A percentile compares a stretch with the other conserved stretches of the same genome.
Conservation (phyloP, 2,329 filamentous ascomycete species). For the Phialophora verrucosa region DNA sequence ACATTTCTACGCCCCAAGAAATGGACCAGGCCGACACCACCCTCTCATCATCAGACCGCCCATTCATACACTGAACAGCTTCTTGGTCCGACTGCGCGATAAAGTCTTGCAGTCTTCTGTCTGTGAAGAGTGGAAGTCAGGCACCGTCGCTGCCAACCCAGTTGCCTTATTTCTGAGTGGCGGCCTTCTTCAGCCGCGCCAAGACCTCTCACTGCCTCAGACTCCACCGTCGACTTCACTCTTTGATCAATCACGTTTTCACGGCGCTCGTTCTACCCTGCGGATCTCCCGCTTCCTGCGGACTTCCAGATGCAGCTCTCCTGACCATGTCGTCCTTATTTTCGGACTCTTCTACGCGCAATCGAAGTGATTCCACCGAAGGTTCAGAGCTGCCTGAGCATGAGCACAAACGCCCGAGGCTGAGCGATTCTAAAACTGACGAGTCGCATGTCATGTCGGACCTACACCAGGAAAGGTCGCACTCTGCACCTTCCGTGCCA, state of each 20-base stretch:
- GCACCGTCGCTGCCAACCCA: conserved; percentile 9
- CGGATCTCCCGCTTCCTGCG: conserved; percentile 14
- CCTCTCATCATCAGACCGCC: conserved; percentile 17
- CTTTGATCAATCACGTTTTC: conserved; percentile 11
- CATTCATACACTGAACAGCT: conserved; percentile 19
- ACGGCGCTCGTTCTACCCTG: conserved; percentile 14
- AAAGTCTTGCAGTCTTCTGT: background rate
- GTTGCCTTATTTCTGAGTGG: conserved; percentile 31
- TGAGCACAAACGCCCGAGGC: conserved; percentile 40
- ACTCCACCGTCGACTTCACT: conserved; percentile 25
- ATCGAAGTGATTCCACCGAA: conserved; percentile 38
- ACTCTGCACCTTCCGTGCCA: conserved; percentile 31
- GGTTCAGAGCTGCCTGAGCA: conserved; percentile 38
- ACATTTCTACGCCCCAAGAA: conserved; percentile 19
- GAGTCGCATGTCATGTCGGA: conserved; percentile 34
- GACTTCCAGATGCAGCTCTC: conserved; percentile 31
- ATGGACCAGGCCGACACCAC: conserved; percentile 25
- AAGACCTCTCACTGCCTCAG: conserved; percentile 34
- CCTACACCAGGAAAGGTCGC: conserved; percentile 23
- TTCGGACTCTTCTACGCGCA: conserved; percentile 35
- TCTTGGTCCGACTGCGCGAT: background rate
- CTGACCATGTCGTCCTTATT: conserved; percentile 36
- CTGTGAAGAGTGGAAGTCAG: conserved; percentile 8
- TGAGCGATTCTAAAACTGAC: conserved; percentile 37
- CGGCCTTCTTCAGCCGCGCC: conserved; percentile 30